These are phyloP conservation scores for Trichoderma polysporum DNA, from an alignment of 2,329 filamentous ascomycete species.

Conservation along the genomic window DNA sequence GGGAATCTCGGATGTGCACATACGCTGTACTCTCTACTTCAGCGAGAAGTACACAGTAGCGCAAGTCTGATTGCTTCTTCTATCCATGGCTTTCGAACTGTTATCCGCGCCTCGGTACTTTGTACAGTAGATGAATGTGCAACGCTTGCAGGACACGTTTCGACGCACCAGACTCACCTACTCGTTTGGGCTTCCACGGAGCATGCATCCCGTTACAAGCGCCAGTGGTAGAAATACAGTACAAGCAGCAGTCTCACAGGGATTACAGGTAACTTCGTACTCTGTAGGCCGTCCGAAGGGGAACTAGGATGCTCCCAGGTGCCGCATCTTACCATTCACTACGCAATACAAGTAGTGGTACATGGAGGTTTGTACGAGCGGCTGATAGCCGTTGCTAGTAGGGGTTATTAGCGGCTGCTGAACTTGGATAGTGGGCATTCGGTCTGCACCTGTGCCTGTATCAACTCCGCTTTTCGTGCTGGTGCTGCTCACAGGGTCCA, in stretches of 20 bases:
- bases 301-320: not conserved
- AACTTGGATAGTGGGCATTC: not conserved
- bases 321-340: too few species aligned
- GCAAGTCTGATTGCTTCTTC: not conserved
- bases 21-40: not conserved
- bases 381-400: not conserved
- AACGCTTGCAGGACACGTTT: not conserved
- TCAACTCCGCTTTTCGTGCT: not conserved
- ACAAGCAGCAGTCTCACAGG: not conserved
- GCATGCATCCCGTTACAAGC: not conserved
- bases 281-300: not conserved
- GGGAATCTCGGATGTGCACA: not conserved
- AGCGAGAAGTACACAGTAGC: not conserved
- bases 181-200: slow-evolving; percentile 3
- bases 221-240: not conserved
- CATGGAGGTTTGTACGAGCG: not conserved
- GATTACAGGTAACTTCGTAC: not conserved
- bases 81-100: not conserved
- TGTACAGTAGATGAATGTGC: too few species aligned
- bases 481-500: not conserved
- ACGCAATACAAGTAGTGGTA: too few species aligned
- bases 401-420: not conserved
- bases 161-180: not conserved
- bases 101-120: too few species aligned
- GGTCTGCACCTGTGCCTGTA: not conserved